A percentile compares a stretch with the other conserved stretches of the same genome.
These are phyloP conservation scores for Saprolegnia parasitica DNA, from an alignment of 352 stramenopile species.

Conservation along the genomic window DNA sequence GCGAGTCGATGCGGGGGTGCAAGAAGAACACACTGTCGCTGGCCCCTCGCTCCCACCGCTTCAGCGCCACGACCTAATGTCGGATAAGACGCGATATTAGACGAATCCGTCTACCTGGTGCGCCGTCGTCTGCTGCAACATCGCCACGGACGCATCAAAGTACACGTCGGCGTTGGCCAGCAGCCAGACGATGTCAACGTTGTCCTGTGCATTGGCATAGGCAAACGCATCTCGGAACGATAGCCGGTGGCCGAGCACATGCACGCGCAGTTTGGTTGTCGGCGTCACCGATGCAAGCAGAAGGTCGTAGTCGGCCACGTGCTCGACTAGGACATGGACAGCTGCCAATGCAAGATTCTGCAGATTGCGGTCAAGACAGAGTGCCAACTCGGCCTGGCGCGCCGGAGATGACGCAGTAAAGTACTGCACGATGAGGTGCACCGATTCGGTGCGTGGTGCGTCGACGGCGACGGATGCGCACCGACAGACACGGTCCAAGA, in stretches of 20 bases:
- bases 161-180: constrained; percentile 7
- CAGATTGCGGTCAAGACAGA: background rate
- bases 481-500: background rate
- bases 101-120: background rate
- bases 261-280: background rate
- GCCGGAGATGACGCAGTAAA: background rate
- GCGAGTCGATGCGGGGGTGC: constrained; percentile 8
- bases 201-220: background rate
- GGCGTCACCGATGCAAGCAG: background rate
- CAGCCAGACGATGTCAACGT: background rate
- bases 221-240: background rate
- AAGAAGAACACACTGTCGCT: background rate
- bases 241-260: background rate
- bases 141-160: background rate
- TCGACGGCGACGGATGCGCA: background rate
- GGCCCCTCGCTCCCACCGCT: background rate
- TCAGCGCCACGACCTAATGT: constrained; percentile 8
- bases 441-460: background rate
- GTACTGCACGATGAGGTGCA: constrained; percentile 2
- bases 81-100: background rate
- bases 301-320: background rate
- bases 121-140: background rate
- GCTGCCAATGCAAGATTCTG: background rate
- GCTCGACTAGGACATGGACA: background rate
- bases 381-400: background rate